phyloP scores from a whole-genome alignment of 495 filamentous ascomycete species.

The Hypoxylon crocopeplum region DNA sequence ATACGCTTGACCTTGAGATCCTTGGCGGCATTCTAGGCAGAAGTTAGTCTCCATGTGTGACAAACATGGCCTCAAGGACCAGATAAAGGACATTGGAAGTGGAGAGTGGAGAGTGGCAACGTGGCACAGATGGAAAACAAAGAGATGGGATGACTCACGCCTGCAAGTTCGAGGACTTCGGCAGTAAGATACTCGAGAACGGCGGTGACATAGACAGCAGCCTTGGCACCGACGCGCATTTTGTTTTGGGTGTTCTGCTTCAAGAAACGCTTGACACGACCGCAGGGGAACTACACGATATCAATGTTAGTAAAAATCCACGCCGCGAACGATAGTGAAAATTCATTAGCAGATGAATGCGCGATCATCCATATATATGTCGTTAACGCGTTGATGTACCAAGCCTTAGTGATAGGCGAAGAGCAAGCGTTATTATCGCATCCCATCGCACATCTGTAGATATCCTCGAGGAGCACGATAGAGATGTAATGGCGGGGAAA shows the following conservation, averaged over 20 bases:
- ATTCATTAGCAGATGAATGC: neutral
- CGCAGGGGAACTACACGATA: conserved; percentile 84
- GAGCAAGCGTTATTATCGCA: neutral
- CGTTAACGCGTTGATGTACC: no score
- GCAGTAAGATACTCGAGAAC: conserved; percentile 98
- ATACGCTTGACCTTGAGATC: conserved; percentile 99
- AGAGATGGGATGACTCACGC: conserved; percentile 57
- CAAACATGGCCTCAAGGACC: neutral
- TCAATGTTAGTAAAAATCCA: conserved; percentile 43
- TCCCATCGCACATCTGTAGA: conserved; percentile 11
- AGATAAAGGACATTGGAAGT: neutral
- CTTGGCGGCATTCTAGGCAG: conserved; percentile 85
- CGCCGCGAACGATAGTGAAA: neutral
- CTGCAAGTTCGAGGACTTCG: conserved; percentile 97
- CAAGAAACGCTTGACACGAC: conserved; percentile 99
- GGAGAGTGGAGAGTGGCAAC: conserved; percentile 1
- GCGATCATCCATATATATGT: no score
- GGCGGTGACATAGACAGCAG: conserved; percentile 96
- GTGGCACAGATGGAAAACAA: conserved; percentile 16
- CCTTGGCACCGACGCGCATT: conserved; percentile 99
- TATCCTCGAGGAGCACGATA: neutral
- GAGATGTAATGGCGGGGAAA: neutral
- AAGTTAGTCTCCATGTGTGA: conserved; percentile 17
- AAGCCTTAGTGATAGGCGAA: no score
- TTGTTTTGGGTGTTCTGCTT: conserved; percentile 99